These are phyloP conservation scores for Fusarium nodosum DNA, from an alignment of 2,329 filamentous ascomycete species.

Conservation along the genomic window DNA sequence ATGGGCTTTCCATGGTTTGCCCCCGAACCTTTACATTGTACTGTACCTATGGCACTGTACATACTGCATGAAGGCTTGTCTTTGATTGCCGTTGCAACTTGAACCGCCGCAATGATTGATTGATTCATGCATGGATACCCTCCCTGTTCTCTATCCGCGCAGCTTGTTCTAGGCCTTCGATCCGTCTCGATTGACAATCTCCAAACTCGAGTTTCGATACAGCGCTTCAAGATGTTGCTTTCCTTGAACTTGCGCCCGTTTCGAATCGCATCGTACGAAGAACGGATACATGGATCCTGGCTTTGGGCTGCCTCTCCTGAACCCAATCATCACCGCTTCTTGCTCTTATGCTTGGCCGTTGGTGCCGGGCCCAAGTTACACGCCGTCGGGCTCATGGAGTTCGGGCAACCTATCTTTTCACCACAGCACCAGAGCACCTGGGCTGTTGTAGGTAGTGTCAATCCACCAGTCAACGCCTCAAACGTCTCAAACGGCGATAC, in stretches of 20 bases:
- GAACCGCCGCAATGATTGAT: constrained; percentile 22
- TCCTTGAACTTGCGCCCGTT: constrained; percentile 27
- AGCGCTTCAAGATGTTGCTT: constrained; percentile 16
- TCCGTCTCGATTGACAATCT: constrained; percentile 35
- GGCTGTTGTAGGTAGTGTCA: constrained; percentile 17
- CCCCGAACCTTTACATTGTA: constrained; percentile 1
- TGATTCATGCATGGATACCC: constrained; percentile 17
- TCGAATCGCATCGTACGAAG: not conserved
- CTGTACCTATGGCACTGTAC: not conserved
- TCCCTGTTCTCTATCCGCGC: constrained; percentile 12
- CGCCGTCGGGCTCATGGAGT: constrained; percentile 4
- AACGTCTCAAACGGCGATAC: constrained; percentile 25
- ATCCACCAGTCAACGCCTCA: constrained; percentile 19
- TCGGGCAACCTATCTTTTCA: constrained; percentile 3
- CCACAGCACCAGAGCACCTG: constrained; percentile 5
- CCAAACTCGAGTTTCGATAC: constrained; percentile 15
- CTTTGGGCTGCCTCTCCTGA: constrained; percentile 25
- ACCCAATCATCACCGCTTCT: constrained; percentile 23
- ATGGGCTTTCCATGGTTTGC: constrained; percentile 9
- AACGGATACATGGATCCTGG: constrained; percentile 17
- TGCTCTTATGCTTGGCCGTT: constrained; percentile 20
- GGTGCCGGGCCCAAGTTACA: constrained; percentile 10
- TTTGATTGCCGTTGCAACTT: not conserved
- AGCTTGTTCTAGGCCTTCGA: constrained; percentile 36
- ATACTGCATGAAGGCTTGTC: constrained; percentile 7